Base-by-base conservation (phyloP, 345 rosid genomes). In the Citropsis articulata region DNA sequence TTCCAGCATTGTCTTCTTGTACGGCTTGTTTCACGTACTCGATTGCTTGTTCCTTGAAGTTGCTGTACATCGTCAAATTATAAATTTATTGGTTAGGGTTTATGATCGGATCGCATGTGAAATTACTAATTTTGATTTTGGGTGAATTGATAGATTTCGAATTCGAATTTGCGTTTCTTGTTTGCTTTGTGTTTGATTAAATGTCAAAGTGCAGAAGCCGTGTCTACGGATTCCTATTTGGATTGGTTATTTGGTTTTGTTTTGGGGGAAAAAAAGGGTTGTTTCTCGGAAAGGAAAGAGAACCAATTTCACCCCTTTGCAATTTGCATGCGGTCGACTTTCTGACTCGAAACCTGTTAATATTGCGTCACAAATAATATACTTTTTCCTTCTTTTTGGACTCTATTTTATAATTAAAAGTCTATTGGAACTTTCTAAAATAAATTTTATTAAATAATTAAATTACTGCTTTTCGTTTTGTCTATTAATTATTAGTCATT, bases 21-120 rank as follows among this genome's bases (percentile, higher is more conserved):
- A 94, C 98, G 3, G 98, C 98, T 81, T 94, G 97, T 85, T 90
- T 90, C 80, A 90, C 98, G 86, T 90, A 94, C 93, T 93, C 97
- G 83, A 91, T 91, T 42, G 96, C 98, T 84, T 92, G 96, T 79
- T 94, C 98, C 85, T 92, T 94, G 84, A 94, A 94, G 89, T 94
- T 92, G 93, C 97, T 91, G 79, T 94, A 94, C 98, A 94, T 94
- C 67, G 73, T 81, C 36, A 31, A 18, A 18, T 16, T 21, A 14
- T 18, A 27, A 45, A 2, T 30, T 50, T 14, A 7, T 66, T 22
- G 22, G 13, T 53, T 48, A 66, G 35, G 45, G 70, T 19, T 66
- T 72, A 65, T 50, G 65, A 71, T 66, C 6, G 66, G 71, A 77
- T 74, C 56, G 73, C 86, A 81, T 84, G 45, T 18, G 71, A 6